A percentile compares a stretch with the other conserved stretches of the same genome.
Evolutionary conservation across 208 protist genomes (phyloP).

Genomic region (Acanthamoeba triangularis): DNA sequence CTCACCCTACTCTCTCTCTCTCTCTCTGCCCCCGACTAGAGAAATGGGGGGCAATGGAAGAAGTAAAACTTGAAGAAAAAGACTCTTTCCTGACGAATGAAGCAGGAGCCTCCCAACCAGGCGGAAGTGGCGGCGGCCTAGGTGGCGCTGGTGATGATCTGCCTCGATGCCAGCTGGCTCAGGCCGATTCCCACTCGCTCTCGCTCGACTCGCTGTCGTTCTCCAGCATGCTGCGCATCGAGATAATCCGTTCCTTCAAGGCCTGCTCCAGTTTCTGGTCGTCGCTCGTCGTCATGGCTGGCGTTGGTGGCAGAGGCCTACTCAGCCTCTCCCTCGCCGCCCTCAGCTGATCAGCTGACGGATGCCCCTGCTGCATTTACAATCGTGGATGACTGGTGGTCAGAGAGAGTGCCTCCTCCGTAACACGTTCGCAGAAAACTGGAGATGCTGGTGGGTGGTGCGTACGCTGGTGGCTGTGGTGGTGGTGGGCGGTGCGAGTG

Average conservation of each 20-base stretch:
- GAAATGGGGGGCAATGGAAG: too few relatives aligned
- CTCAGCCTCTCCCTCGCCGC: background rate
- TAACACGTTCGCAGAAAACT: background rate
- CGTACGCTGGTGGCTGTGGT: background rate
- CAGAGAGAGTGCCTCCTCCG: background rate
- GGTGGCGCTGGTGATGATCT: too few relatives aligned
- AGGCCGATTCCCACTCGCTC: background rate
- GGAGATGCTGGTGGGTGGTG: background rate
- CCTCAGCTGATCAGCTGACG: background rate
- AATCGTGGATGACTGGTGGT: background rate
- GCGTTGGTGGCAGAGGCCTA: background rate
- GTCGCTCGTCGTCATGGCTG: background rate
- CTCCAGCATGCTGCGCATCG: background rate
- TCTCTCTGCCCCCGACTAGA: too few relatives aligned
- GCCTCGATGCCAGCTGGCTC: too few relatives aligned
- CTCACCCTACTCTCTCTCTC: too few relatives aligned
- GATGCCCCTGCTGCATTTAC: background rate
- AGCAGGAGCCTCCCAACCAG: too few relatives aligned
- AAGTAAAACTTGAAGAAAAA: too few relatives aligned
- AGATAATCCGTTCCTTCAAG: background rate
- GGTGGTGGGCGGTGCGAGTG: background rate
- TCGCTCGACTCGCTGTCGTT: slow-evolving; percentile 1
- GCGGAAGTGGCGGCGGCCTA: too few relatives aligned
- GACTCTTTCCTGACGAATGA: too few relatives aligned
- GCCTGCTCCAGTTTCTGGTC: background rate